Evolutionary conservation across 2,329 filamentous ascomycete species (phyloP).

Genomic region (Sordariomycetes sp.): DNA sequence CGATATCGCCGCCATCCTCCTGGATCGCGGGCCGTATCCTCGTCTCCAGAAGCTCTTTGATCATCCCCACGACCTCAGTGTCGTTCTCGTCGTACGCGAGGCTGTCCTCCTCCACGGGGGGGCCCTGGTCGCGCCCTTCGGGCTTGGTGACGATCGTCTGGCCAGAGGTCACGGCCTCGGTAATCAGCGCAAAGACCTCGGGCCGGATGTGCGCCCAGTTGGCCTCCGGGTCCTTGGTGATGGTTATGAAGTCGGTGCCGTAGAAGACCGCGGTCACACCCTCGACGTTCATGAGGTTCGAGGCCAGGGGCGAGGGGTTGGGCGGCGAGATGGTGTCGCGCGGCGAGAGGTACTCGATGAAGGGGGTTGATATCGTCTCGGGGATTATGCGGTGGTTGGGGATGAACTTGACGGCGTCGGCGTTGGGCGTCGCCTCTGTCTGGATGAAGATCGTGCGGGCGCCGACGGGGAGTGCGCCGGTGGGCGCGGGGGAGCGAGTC

Average conservation of each 20-base stretch:
- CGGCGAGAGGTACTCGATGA: slow-evolving; percentile 85
- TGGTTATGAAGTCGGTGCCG: slow-evolving; percentile 90
- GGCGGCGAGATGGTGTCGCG: slow-evolving; percentile 81
- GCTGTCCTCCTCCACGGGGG: slow-evolving; percentile 50
- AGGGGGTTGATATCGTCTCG: slow-evolving; percentile 58
- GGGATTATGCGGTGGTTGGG: slow-evolving; percentile 84
- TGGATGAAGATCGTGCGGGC: slow-evolving; percentile 90
- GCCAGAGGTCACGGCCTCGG: slow-evolving; percentile 78
- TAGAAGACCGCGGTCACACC: slow-evolving; percentile 94
- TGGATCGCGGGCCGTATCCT: slow-evolving; percentile 91
- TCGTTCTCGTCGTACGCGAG: slow-evolving; percentile 83
- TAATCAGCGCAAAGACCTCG: slow-evolving; percentile 91
- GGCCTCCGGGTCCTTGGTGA: slow-evolving; percentile 78
- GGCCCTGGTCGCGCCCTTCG: slow-evolving; percentile 39
- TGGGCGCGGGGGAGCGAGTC: slow-evolving; percentile 8
- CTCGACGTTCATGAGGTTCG: slow-evolving; percentile 84
- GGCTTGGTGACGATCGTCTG: slow-evolving; percentile 67
- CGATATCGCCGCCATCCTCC: slow-evolving; percentile 95
- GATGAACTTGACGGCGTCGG: slow-evolving; percentile 93
- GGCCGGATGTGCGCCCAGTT: slow-evolving; percentile 94
- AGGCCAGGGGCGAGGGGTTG: slow-evolving; percentile 82
- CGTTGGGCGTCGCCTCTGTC: slow-evolving; percentile 87
- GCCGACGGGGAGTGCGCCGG: slow-evolving; percentile 14
- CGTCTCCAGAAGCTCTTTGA: slow-evolving; percentile 94
- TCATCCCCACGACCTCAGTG: slow-evolving; percentile 92